Base-by-base conservation (phyloP, 805 yeast genomes). In the Tetrapisispora phaffii region DNA sequence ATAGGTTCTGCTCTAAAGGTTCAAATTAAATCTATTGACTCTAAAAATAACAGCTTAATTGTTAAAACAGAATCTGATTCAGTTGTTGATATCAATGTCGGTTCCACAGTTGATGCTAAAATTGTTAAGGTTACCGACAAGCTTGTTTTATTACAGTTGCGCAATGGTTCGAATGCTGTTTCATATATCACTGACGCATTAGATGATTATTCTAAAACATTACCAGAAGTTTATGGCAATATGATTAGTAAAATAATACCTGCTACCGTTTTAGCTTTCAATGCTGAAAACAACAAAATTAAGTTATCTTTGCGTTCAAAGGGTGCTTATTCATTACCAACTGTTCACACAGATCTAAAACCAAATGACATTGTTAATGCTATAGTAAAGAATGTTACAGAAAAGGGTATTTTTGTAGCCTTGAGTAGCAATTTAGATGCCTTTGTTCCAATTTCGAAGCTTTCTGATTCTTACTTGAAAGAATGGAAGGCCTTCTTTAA, bases 401-500 rank as follows among this genome's bases (percentile, higher is more conserved):
- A 82, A 53, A 75, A 79, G 46, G 95, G 95, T 60, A 63, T 90
- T 22, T 86, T 82, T 59, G 82, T 90, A 41, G 73, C 84, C 19
- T 67, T 90, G 51, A 87, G 93, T 35, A 74, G 84, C 50, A 68
- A 72, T 1, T 69, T 85, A 22, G 77, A 76, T 53, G 97, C 89
- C 1, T 78, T 90, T 56, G 93, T 86, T 23, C 81, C 86, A 57
- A 79, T 87, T 41, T 65, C 82, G 36, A 89, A 89, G 59, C 69
- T 90, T 24, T 85, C 94, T 10, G 97, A 90, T 56, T 71, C 82
- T 1, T 85, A 69, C 55, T 67, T 87, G 58, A 83, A 82, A 56
- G 95, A 90, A 47, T 90, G 97, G 97, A 85, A 85, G 69, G 79
- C 79, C 50, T 75, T 72, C 50, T 86, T 74, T 73, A 73, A 73